A percentile compares a stretch with the other conserved stretches of the same genome.
Evolutionary conservation across 495 filamentous ascomycete genomes (phyloP).

Genomic region (Trichocladium uniseriatum): DNA sequence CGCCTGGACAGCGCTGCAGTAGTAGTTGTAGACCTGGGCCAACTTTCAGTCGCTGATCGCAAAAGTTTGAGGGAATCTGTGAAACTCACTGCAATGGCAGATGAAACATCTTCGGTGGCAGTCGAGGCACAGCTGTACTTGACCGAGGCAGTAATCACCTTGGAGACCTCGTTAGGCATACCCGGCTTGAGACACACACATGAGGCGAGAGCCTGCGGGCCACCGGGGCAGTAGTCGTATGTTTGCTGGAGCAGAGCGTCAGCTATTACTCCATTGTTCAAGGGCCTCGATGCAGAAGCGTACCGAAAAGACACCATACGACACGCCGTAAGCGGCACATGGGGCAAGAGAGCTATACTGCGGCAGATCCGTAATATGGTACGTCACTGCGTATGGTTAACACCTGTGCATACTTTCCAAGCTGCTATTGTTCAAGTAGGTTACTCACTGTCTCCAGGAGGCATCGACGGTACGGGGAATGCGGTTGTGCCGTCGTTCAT

Average conservation of each 20-base stretch:
- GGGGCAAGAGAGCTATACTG: conserved; percentile 33
- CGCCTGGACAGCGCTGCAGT: conserved; percentile 39
- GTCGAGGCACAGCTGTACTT: conserved; percentile 35
- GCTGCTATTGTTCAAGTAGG: no score
- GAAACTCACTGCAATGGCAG: conserved; percentile 23
- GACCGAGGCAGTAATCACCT: conserved; percentile 29
- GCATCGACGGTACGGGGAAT: conserved; percentile 35
- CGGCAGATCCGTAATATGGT: conserved; percentile 42
- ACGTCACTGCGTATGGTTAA: conserved; percentile 33
- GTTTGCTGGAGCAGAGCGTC: conserved; percentile 27
- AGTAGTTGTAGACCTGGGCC: conserved; percentile 32
- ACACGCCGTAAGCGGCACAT: conserved; percentile 36
- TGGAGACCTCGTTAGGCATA: conserved; percentile 30
- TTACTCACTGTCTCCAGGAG: conserved; percentile 37
- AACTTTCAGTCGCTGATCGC: background rate
- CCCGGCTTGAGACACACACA: conserved; percentile 41
- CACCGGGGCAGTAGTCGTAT: conserved; percentile 30
- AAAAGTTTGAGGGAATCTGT: background rate
- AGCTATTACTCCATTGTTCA: background rate
- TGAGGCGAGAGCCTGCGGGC: conserved; percentile 36
- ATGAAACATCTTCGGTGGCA: conserved; percentile 38
- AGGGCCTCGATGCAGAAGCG: background rate
- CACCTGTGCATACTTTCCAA: no score
- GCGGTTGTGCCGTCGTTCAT: conserved; percentile 36
- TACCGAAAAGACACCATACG: conserved; percentile 33